Base-by-base conservation (phyloP, 805 yeast species). In the Jamesozyma rosinii region DNA sequence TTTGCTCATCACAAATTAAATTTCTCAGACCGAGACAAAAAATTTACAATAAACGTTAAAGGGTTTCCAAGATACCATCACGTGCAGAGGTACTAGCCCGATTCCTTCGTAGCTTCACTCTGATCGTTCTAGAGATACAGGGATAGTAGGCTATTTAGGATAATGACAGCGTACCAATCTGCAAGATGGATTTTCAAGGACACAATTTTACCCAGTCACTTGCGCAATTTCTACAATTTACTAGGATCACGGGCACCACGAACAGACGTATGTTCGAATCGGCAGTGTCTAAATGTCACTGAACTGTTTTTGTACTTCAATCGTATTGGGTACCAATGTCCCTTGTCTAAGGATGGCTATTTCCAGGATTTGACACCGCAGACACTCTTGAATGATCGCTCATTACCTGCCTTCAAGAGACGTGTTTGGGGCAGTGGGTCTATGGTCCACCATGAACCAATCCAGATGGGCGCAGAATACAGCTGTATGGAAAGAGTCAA, bases 391-490 rank as follows among this genome's bases (percentile, higher is more conserved):
- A 2, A 21, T 52, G 14, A 35, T 52, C 8, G 24, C 32, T 49
- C 15, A 54, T 52, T 1, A 21, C 20, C 19, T 3, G 38, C 20
- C 51, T 82, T 72, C 52, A 64, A 60, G 27, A 63, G 90, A 47
- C 67, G 96, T 20, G 71, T 89, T 76, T 88, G 96, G 96, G 78
- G 74, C 0, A 76, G 80, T 27, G 96, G 96, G 2, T 61, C 69
- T 19, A 64, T 88, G 29, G 58, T 62, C 20, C 75, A 72, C 49
- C 47, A 58, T 1, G 54, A 65, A 22, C 60, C 66, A 1, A 44
- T 75, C 10, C 40, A 24, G 17, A 65, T 67, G 35, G 72, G 72
- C 5, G 64, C 61, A 20, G 54, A 50, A 2, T 59, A 77, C 5
- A 45, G 47, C 0, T 81, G 92, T 52, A 51, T 50, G 5, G 96